Evolutionary conservation across 768 basidiomycete genomes (phyloP).

Genomic region (Tylopilus plumbeoviolaceoides): DNA sequence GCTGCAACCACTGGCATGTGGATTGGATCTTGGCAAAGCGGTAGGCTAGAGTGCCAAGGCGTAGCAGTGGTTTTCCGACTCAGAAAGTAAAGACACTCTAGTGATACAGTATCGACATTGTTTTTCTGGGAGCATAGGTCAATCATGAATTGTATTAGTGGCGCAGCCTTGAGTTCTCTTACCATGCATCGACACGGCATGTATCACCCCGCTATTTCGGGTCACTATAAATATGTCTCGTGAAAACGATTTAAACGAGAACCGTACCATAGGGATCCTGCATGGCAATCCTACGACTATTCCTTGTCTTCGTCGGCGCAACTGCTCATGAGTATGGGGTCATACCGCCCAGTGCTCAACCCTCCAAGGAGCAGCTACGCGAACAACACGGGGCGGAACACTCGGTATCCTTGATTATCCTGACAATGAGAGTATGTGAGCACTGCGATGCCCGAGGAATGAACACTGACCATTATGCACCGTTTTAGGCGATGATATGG

Average conservation of each 20-base stretch:
- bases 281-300: slow-evolving; percentile 1
- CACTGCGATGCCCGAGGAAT: not conserved
- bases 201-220: too few species aligned
- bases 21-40: too few species aligned
- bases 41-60: too few species aligned
- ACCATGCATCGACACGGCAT: too few species aligned
- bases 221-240: not conserved
- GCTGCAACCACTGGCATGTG: too few species aligned
- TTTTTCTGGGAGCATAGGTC: too few species aligned
- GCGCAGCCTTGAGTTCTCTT: too few species aligned
- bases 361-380: slow-evolving; percentile 8
- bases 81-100: too few species aligned
- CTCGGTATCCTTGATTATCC: not conserved
- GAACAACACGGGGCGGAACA: slow-evolving; percentile 8
- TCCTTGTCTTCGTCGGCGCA: slow-evolving; percentile 2
- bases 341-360: slow-evolving; percentile 15
- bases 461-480: not conserved
- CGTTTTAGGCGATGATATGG: not conserved
- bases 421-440: not conserved
- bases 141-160: too few species aligned
- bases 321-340: not conserved
- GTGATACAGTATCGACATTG: too few species aligned
- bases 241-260: not conserved
- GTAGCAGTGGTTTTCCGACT: too few species aligned
- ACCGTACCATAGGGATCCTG: not conserved